Evolutionary conservation across 2,329 filamentous ascomycete genomes (phyloP), one percentile per base, ranked within the genome.

Genomic region (Aspergillus luchuensis): DNA sequence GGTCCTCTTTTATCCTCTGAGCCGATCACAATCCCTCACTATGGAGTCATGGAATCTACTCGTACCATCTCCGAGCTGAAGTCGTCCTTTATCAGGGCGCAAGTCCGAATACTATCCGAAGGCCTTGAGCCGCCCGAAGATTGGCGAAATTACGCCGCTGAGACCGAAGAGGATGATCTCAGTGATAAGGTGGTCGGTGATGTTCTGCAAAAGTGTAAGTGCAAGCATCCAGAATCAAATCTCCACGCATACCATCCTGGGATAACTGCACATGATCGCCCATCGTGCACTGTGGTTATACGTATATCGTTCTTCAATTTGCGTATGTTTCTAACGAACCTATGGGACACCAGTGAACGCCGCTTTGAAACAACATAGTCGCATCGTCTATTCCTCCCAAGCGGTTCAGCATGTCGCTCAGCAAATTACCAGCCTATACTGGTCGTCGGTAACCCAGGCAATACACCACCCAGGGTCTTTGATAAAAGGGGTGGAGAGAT

Each of bases 331-430:
- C 23, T 41, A 41, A 45, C 17, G 21, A 45, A 1, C 11, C 53
- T 10, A 36, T 25, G 15, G 25, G 25, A 41, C 41, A 13, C 49
- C 58, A 84, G 83, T 84, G 17, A 85, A 85, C 62, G 75, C 77
- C 36, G 76, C 78, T 39, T 71, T 84, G 57, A 81, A 80, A 60
- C 79, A 83, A 45, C 83, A 86, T 70, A 81, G 80, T 63, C 82
- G 81, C 51, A 74, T 80, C 58, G 80, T 83, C 43, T 85, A 84
- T 73, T 81, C 81, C 49, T 78, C 79, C 0, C 81, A 85, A 66
- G 83, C 84, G 41, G 81, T 82, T 56, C 80, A 84, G 53, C 82
- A 85, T 72, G 78, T 85, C 55, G 82, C 83, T 19, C 80, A 83
- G 62, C 82, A 85, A 68, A 84, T 86, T 63, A 80, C 84, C 66